Base-by-base conservation (phyloP, 1,139 yeast species). In the Saccharomycopsis phalli region DNA sequence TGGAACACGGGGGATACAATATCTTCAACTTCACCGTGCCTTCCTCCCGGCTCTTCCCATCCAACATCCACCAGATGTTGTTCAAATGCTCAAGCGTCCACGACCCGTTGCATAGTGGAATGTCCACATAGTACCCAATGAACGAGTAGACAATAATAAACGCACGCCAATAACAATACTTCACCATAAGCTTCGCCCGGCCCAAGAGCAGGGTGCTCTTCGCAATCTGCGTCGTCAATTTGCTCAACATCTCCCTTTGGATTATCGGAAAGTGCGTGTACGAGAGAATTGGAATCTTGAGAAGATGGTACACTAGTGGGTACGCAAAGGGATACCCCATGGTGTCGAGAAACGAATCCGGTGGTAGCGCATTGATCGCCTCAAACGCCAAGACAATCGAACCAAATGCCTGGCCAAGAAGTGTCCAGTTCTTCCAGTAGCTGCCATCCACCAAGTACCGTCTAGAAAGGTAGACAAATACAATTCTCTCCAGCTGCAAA, bases 181-280 rank as follows among this genome's bases (percentile, higher is more conserved):
- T 87, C 11, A 58, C 50, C 13, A 58, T 46, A 20, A 64, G 59
- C 16, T 47, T 38, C 13, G 31, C n/a, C 18, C 47, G 44, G 17
- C 44, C 40, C 8, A 53, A 32, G 14, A 36, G 23, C 25, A 18
- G 25, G 13, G 11, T 8, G 13, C 16, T 18, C 14, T 49, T 45
- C 2, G 36, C 38, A 0, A 51, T 43, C n/a, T 58, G 54, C 33
- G 66, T 64, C 47, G 61, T 62, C 47, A 81, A 60, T 50, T 78
- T 79, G 36, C 62, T 63, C 49, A 81, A 62, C 98, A 93, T 93
- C 50, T 91, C 97, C 31, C 65, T 62, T 38, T 94, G 94, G 35
- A 93, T 78, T 11, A 88, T 75, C 1, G 99, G 99, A 61, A 84
- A 93, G 62, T 93, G 98, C 17, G 87, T 87, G 54, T 93, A 93